Base-by-base conservation (phyloP, 73 alveolate species). In the Paraurostyla sp. region DNA sequence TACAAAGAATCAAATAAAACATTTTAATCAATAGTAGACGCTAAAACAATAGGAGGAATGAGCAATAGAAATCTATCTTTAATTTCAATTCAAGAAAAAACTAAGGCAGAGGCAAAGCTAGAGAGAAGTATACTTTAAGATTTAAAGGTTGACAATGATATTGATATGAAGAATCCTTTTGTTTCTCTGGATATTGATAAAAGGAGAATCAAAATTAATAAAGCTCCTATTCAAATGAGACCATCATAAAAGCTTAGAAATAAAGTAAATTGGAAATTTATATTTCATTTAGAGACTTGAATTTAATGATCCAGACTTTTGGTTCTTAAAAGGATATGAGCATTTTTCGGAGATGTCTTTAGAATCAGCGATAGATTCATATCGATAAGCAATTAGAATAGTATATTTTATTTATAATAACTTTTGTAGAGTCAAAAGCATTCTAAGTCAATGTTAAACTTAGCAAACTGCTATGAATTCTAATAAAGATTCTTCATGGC, bases 321-420 rank as follows among this genome's bases (percentile, higher is more conserved):
- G 88, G 88, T 76, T 50, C 46, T 4, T 76, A 20, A 76, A 76
- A 50, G 88, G 88, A 25, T 76, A 25, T 35, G 88, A 76, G 16
- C 88, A 76, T 33, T 51, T 15, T 16, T 29, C 27, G 23, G 50
- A 46, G 30, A 7, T 36, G 23, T 43, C 48, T 27, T 41, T 76
- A 13, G 88, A 76, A 25, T 29, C 63, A 15, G 88, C 88, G 32
- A 51, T 76, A 4, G 88, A 76, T 35, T 23, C 76, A 2, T 76
- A 76, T 40, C 18, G 88, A 30, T 49, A 51, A 29, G 88, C 88
- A 29, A 76, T 76, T 36, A 52, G 78, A 36, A 36, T n/a, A 27
- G 82, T 65, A 65, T 6, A 2, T 18, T 15, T 65, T 18, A 38
- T 1, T 6, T 22, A 38, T 15, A 22, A 15, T 13, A 6, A 38